phyloP scores from a whole-genome alignment of 306 rosid species.

The Lathyrus aphaca region DNA sequence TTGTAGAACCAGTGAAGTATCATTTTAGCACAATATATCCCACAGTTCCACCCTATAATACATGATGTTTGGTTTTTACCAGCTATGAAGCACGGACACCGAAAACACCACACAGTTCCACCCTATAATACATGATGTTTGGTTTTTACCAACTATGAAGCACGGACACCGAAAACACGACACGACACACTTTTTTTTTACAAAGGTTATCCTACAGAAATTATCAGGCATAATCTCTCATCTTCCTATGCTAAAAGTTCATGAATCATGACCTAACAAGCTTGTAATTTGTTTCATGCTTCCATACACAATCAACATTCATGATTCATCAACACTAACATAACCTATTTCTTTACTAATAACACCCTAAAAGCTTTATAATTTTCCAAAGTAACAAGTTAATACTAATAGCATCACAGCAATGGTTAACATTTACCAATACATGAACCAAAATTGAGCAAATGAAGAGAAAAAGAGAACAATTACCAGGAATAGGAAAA shows the following conservation, averaged over 20 bases:
- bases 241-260: constrained; percentile 10
- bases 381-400: background rate
- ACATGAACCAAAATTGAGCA: background rate
- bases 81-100: too few species aligned
- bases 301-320: background rate
- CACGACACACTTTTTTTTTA: too few species aligned
- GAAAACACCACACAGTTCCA: too few species aligned
- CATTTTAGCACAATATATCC: background rate
- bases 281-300: background rate
- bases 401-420: background rate
- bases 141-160: background rate
- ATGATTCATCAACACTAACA: constrained; percentile 5
- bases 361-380: background rate
- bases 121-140: background rate
- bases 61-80: background rate
- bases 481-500: constrained; percentile 70
- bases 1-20: background rate
- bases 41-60: background rate
- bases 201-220: too few species aligned
- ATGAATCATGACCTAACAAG: background rate
- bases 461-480: constrained; percentile 10
- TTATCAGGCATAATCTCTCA: background rate
- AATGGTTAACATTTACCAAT: background rate
- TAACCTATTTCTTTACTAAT: background rate
- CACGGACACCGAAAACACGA: too few species aligned